Evolutionary conservation across 805 yeast species (phyloP), one percentile per base, ranked within the genome.

Genomic region (Candida sithepensis): DNA sequence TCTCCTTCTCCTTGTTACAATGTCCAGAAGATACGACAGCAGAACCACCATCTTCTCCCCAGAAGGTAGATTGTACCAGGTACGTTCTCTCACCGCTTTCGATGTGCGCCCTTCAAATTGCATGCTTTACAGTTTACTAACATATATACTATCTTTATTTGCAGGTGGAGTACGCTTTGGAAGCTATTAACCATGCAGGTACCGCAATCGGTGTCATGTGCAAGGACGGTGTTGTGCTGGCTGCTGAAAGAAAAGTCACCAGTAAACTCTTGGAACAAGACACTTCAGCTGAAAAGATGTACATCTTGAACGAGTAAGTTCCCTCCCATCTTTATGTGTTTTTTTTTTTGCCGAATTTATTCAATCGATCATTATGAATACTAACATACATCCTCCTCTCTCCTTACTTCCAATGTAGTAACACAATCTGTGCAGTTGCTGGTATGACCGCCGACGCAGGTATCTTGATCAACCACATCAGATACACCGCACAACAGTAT

Each of bases 1-100:
- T n/a, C n/a, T n/a, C n/a, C n/a, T n/a, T n/a, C n/a, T n/a, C n/a
- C n/a, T n/a, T n/a, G n/a, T n/a, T n/a, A n/a, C 37, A 36, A 79
- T 79, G 84, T 88, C 97, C 58, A 86, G 98, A 85, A 84, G 99
- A 80, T 94, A 94, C 89, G 99, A 94, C 72, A 86, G 96, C 52
- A 82, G 99, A 78, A 94, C 99, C 44, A 94, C 99, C 4, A 95
- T 94, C 63, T 94, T 94, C 72, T 92, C 98, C 36, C 99, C 99
- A 9, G 99, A 94, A 67, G 99, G 99, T 36, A 82, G 99, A 70
- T 77, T 94, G 48, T 94, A 94, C 71, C 99, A 94, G 72, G 90
- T 81, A 59, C 14, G 78, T 68, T 7, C 14, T n/a, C 34, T 30
- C 16, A n/a, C n/a, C n/a, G n/a, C n/a, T n/a, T n/a, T n/a, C n/a